Evolutionary conservation across 768 basidiomycete genomes (phyloP).

Genomic region (Mycena pura): DNA sequence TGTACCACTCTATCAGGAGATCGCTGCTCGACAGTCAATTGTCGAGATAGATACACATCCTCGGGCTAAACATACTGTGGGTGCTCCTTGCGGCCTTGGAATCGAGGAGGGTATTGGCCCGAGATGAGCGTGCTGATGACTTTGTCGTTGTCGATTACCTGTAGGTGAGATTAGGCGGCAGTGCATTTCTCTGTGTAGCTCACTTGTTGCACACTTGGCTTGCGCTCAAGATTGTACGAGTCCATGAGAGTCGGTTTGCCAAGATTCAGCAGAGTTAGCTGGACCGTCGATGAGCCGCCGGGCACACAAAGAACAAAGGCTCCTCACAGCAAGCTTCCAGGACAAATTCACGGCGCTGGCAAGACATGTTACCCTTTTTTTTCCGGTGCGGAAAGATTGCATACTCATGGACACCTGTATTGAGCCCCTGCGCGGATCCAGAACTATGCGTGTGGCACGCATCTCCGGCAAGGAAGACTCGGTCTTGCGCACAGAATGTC

Average conservation of each 20-base stretch:
- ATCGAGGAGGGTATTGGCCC: constrained; percentile 27
- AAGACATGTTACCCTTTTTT: neutral
- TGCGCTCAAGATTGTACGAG: constrained; percentile 25
- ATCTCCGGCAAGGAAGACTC: constrained; percentile 30
- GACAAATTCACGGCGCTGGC: constrained; percentile 28
- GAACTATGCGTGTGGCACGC: constrained; percentile 31
- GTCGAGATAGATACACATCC: too few species aligned
- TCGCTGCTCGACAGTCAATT: constrained; percentile 6
- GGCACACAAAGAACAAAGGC: neutral
- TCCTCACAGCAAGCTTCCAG: constrained; percentile 30
- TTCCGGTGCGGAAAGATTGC: neutral
- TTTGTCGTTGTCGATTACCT: constrained; percentile 30
- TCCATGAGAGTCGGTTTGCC: constrained; percentile 23
- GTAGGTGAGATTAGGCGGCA: neutral
- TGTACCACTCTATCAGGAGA: constrained; percentile 28
- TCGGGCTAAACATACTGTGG: constrained; percentile 13
- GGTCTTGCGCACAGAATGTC: constrained; percentile 19
- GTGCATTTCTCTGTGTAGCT: neutral
- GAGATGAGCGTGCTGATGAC: constrained; percentile 28
- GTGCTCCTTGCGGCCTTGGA: constrained; percentile 26
- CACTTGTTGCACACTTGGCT: constrained; percentile 27
- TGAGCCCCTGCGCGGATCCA: constrained; percentile 29
- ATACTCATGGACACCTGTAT: constrained; percentile 30
- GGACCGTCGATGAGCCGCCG: neutral
- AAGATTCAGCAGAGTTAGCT: constrained; percentile 24